These are phyloP conservation scores for Phoenix dactylifera DNA, from an alignment of 176 grass and related monocot genomes.

Conservation along the genomic window DNA sequence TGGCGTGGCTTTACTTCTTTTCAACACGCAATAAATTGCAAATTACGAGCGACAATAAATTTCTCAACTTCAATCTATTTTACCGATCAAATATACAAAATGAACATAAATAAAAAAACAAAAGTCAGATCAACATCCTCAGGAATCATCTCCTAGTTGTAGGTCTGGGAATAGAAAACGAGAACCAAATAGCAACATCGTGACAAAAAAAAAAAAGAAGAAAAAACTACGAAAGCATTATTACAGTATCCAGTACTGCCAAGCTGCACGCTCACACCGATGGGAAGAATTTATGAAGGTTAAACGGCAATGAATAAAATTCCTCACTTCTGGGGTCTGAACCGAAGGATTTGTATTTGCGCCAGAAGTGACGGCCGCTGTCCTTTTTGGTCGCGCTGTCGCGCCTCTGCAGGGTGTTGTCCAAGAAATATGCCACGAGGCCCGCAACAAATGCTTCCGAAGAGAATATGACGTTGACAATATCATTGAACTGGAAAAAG, in stretches of 20 bases:
- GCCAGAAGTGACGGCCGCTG: conserved; percentile 83
- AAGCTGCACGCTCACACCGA: conserved; percentile 38
- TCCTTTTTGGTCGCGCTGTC: conserved; percentile 34
- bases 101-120: no score
- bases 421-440: conserved; percentile 53
- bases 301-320: conserved; percentile 84
- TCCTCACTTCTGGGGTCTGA: conserved; percentile 76
- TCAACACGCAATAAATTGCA: no score
- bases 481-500: conserved; percentile 83
- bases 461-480: conserved; percentile 78
- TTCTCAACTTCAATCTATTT: no score
- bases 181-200: no score
- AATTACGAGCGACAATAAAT: no score
- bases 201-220: no score
- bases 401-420: conserved; percentile 61
- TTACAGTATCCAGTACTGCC: neutral
- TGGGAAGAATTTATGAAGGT: conserved; percentile 88
- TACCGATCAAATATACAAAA: no score
- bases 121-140: no score
- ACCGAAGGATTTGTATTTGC: conserved; percentile 75
- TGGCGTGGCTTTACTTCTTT: no score
- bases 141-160: no score
- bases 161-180: no score
- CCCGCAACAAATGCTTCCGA: conserved; percentile 80
- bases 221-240: neutral